A percentile compares a stretch with the other conserved stretches of the same genome.
These are phyloP conservation scores for Musa beccarii DNA, from an alignment of 176 grass and related monocot genomes.

Conservation along the genomic window DNA sequence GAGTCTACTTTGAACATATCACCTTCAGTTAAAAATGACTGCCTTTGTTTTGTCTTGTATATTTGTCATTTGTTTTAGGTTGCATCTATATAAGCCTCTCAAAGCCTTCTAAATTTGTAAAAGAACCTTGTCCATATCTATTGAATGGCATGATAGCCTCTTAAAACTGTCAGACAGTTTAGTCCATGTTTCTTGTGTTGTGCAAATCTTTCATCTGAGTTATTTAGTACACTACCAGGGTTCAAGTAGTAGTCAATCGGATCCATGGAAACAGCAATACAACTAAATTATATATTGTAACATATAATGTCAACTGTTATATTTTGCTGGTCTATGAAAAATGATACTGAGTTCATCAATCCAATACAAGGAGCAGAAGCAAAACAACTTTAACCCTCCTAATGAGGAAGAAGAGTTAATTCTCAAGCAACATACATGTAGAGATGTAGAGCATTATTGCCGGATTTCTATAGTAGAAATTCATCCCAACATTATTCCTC, in stretches of 20 bases:
- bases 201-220: too few relatives aligned
- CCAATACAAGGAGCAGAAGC: neutral
- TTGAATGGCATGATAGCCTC: neutral
- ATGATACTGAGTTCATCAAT: neutral
- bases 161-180: too few relatives aligned
- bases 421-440: neutral
- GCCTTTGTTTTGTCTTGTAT: neutral
- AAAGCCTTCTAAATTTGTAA: neutral
- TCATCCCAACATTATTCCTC: too few relatives aligned
- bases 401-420: neutral
- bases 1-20: too few relatives aligned
- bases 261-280: too few relatives aligned
- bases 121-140: neutral
- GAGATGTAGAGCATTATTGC: neutral
- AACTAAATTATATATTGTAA: too few relatives aligned
- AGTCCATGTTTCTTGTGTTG: too few relatives aligned
- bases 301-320: too few relatives aligned
- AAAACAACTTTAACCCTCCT: neutral
- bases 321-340: neutral
- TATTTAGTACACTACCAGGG: too few relatives aligned
- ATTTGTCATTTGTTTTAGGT: neutral
- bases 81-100: neutral
- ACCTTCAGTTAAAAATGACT: neutral
- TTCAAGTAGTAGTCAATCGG: too few relatives aligned
- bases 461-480: too few relatives aligned